A percentile compares a stretch with the other conserved stretches of the same genome.
Evolutionary conservation across 1,139 yeast species (phyloP).

Genomic region (Diutina scorzettiae): DNA sequence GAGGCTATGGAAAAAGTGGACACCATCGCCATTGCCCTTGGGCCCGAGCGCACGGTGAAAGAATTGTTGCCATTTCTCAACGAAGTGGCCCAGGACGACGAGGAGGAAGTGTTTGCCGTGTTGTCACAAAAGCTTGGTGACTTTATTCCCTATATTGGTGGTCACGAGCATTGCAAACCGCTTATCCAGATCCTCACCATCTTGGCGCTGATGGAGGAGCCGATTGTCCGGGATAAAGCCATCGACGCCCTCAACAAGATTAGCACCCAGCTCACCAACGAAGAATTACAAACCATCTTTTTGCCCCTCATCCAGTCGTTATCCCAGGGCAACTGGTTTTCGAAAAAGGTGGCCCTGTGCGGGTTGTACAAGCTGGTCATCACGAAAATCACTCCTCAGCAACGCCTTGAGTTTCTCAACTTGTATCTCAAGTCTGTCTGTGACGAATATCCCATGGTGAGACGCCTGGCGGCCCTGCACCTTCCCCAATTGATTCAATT

Average conservation of each 20-base stretch:
- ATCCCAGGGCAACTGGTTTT: conserved; percentile 90
- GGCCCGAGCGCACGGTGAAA: conserved; percentile 82
- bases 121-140: conserved; percentile 84
- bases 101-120: conserved; percentile 93
- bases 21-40: conserved; percentile 90
- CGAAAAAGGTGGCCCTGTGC: conserved; percentile 83
- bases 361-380: conserved; percentile 74
- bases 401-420: conserved; percentile 50
- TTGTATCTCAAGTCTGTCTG: conserved; percentile 60
- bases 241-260: conserved; percentile 72
- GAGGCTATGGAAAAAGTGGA: conserved; percentile 92
- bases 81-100: conserved; percentile 63
- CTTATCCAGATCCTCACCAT: conserved; percentile 80
- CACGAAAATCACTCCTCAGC: conserved; percentile 41
- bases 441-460: conserved; percentile 97
- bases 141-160: conserved; percentile 76
- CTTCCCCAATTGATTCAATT: conserved; percentile 59
- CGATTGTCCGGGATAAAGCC: conserved; percentile 93
- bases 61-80: conserved; percentile 81
- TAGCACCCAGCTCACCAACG: conserved; percentile 50
- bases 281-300: conserved; percentile 56
- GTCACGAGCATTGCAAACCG: conserved; percentile 63
- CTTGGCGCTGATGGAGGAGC: conserved; percentile 91
- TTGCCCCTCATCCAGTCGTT: conserved; percentile 68
- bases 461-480: conserved; percentile 85